A percentile compares a stretch with the other conserved stretches of the same genome.
phyloP scores from a whole-genome alignment of 352 stramenopile genomes.

The Phytophthora capsici region DNA sequence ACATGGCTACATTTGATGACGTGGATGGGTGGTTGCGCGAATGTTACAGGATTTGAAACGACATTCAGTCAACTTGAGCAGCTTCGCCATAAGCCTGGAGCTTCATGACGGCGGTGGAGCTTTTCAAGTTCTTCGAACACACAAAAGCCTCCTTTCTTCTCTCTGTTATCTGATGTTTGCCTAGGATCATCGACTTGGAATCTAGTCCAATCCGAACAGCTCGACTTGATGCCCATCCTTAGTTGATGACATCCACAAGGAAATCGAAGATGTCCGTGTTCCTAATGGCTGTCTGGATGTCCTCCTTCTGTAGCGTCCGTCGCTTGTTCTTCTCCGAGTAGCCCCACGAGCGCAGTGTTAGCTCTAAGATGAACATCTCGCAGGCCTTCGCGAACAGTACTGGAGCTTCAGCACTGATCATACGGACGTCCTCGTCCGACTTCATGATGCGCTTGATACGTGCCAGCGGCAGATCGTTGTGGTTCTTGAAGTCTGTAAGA shows the following conservation, averaged over 20 bases:
- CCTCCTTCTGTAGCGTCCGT: conserved; percentile 97
- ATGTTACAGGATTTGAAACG: not conserved
- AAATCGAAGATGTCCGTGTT: conserved; percentile 99
- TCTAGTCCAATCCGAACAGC: not conserved
- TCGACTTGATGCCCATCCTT: conserved; percentile 30
- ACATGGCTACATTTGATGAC: conserved; percentile 12
- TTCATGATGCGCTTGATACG: conserved; percentile 99
- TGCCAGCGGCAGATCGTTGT: conserved; percentile 98
- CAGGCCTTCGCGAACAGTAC: conserved; percentile 99
- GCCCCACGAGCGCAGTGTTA: conserved; percentile 94
- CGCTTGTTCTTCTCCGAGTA: conserved; percentile 91
- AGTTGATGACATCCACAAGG: conserved; percentile 95
- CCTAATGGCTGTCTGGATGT: conserved; percentile 97
- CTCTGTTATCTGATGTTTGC: conserved; percentile 2
- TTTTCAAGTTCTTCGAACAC: not conserved
- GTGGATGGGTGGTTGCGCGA: conserved; percentile 1
- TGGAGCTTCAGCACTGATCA: conserved; percentile 98
- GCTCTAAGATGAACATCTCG: conserved; percentile 99
- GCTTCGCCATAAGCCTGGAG: too few relatives aligned
- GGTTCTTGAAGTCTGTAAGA: conserved; percentile 97
- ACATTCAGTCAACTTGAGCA: conserved; percentile 1
- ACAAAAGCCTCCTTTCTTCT: not conserved
- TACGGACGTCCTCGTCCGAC: conserved; percentile 97
- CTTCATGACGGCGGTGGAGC: not conserved
- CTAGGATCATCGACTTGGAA: conserved; percentile 8